These are phyloP conservation scores for Plasmodium gallinaceum DNA, from an alignment of 169 alveolate genomes.

Conservation along the genomic window DNA sequence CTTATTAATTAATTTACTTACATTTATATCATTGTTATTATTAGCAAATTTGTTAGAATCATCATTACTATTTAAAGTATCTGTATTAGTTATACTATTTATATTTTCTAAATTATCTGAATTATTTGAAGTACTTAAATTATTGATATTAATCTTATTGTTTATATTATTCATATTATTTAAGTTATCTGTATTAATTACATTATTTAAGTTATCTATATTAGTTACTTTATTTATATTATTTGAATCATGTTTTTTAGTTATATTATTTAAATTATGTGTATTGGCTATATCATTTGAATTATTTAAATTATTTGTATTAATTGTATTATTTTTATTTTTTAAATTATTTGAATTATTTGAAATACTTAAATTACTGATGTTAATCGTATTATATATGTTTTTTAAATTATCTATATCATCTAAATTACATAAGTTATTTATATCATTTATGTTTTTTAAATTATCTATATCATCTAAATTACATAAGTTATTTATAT, in stretches of 20 bases:
- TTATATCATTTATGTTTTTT: no score
- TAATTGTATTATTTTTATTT: no score
- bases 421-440: no score
- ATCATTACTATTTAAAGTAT: neutral
- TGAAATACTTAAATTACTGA: no score
- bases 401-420: no score
- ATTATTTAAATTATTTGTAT: no score
- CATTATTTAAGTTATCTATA: neutral
- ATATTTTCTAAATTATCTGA: neutral
- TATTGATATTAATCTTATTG: neutral
- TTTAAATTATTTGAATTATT: no score
- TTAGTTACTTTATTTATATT: neutral
- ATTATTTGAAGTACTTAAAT: neutral
- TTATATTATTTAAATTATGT: no score
- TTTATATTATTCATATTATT: neutral
- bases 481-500: neutral
- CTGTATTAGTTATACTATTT: neutral
- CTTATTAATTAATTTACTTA: neutral
- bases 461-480: neutral
- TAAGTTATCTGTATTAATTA: neutral
- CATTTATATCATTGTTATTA: neutral
- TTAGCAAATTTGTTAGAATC: slow-evolving; percentile 1
- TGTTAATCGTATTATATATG: no score
- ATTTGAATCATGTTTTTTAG: neutral
- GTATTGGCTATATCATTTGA: no score